A percentile compares a stretch with the other conserved stretches of the same genome.
phyloP scores from a whole-genome alignment of 1,284 basidiomycete genomes.

The Singerocomus inundabilis region DNA sequence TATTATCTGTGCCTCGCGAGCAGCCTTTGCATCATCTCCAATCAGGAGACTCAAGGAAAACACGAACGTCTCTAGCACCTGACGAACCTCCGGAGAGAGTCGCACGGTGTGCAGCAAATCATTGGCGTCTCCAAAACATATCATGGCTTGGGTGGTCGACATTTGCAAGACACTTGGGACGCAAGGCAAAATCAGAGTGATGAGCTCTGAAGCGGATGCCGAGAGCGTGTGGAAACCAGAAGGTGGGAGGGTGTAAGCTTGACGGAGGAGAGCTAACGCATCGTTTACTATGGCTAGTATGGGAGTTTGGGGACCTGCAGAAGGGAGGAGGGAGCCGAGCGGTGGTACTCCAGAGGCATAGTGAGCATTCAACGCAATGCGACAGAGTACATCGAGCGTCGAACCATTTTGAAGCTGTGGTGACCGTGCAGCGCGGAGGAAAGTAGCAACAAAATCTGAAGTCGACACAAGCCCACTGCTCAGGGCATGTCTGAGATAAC shows the following conservation, averaged over 20 bases:
- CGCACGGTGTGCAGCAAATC: conserved; percentile 53
- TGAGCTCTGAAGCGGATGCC: conserved; percentile 58
- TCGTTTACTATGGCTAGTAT: conserved; percentile 59
- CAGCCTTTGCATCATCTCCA: conserved; percentile 65
- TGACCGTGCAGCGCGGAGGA: conserved; percentile 43
- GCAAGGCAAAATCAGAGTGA: conserved; percentile 57
- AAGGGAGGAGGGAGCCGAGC: conserved; percentile 51
- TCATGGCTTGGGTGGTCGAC: conserved; percentile 55
- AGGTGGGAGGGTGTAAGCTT: conserved; percentile 53
- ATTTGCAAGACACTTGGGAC: conserved; percentile 59
- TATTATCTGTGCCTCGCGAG: conserved; percentile 65
- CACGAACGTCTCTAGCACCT: conserved; percentile 57
- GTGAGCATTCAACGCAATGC: conserved; percentile 58
- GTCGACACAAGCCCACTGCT: conserved; percentile 55
- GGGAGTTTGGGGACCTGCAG: conserved; percentile 44
- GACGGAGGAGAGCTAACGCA: conserved; percentile 55
- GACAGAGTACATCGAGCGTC: conserved; percentile 68
- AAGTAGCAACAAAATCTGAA: conserved; percentile 56
- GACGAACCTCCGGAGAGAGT: conserved; percentile 49
- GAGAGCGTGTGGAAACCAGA: conserved; percentile 62
- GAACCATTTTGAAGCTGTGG: conserved; percentile 55
- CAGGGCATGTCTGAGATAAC: conserved; percentile 61
- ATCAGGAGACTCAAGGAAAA: conserved; percentile 58
- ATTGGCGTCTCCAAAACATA: conserved; percentile 52
- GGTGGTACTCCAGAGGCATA: conserved; percentile 55